These are phyloP conservation scores for Xylaria sp. DNA, from an alignment of 2,329 filamentous ascomycete genomes.

Conservation along the genomic window DNA sequence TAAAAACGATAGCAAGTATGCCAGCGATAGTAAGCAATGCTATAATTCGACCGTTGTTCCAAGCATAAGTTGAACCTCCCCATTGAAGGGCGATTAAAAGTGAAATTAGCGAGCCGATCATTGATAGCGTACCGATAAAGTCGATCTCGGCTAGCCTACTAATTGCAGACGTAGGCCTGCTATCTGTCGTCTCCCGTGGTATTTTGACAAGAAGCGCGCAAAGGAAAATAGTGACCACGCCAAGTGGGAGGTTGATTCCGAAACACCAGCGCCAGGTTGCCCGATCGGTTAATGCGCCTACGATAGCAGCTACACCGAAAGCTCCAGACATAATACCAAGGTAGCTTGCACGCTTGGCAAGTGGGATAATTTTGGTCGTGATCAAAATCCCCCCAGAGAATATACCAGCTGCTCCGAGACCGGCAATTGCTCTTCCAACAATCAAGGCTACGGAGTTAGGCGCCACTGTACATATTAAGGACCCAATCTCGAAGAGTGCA, in stretches of 20 bases:
- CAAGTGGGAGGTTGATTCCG: neutral
- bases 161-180: neutral
- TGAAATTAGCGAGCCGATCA: neutral
- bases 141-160: neutral
- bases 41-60: neutral
- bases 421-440: neutral
- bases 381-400: neutral
- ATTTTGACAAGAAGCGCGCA: neutral
- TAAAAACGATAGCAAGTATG: neutral
- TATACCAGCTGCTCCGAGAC: neutral
- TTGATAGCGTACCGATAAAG: neutral
- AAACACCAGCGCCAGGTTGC: neutral
- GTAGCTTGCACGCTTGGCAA: neutral
- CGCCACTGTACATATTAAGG: constrained; percentile 62
- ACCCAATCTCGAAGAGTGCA: constrained; percentile 66
- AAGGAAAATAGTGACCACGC: neutral
- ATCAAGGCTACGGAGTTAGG: neutral
- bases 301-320: neutral
- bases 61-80: neutral
- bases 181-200: neutral
- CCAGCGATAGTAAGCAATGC: neutral
- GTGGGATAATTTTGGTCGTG: neutral
- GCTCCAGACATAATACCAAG: neutral
- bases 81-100: neutral
- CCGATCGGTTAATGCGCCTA: neutral